Percentiles rank a stretch among this genome's conserved stretches.
phyloP scores from a whole-genome alignment of 1,284 basidiomycete species.

The Megacollybia platyphylla region DNA sequence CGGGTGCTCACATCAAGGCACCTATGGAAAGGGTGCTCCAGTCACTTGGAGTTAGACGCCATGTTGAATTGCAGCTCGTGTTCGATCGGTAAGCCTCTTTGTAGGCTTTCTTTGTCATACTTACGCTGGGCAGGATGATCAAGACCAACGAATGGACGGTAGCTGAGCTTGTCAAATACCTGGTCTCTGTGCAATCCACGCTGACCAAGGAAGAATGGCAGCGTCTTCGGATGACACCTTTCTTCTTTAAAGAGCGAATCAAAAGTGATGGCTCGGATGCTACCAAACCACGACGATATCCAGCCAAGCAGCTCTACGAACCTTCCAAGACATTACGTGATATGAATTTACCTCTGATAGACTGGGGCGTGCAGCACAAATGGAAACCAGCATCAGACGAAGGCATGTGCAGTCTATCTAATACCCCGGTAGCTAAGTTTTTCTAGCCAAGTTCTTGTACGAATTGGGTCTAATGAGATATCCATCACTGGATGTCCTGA shows the following conservation, averaged over 20 bases:
- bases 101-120: not conserved
- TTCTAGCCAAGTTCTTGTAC: conserved; percentile 72
- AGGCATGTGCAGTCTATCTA: conserved; percentile 32
- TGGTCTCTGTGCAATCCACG: conserved; percentile 74
- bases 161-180: conserved; percentile 72
- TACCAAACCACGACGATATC: conserved; percentile 33
- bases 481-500: conserved; percentile 59
- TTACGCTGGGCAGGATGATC: conserved; percentile 50
- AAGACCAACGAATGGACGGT: conserved; percentile 78
- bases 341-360: conserved; percentile 73
- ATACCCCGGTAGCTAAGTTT: not conserved
- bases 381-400: conserved; percentile 79
- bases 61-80: conserved; percentile 85
- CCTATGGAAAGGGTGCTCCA: conserved; percentile 68
- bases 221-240: conserved; percentile 68
- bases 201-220: conserved; percentile 61
- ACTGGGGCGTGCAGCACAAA: conserved; percentile 72
- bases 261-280: conserved; percentile 11
- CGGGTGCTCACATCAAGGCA: conserved; percentile 56
- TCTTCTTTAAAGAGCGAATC: conserved; percentile 59
- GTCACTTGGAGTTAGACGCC: conserved; percentile 77
- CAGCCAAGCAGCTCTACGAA: conserved; percentile 74
- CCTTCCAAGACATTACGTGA: conserved; percentile 65
- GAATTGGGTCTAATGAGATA: conserved; percentile 65
- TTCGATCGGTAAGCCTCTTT: conserved; percentile 52